Evolutionary conservation across 306 rosid genomes (phyloP).

Genomic region (Pachyrhizus erosus): DNA sequence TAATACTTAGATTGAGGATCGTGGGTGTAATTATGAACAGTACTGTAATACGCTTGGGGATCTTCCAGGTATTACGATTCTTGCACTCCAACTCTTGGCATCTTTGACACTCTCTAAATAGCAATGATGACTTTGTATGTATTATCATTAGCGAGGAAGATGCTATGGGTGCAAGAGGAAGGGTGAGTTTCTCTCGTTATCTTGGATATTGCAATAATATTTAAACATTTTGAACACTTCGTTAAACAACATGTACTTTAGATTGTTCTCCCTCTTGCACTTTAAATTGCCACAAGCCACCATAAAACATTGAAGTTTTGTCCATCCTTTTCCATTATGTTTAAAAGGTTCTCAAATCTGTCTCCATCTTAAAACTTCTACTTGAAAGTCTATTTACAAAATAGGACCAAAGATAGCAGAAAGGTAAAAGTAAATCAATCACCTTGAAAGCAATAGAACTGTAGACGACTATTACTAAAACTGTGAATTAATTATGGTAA

Average conservation of each 20-base stretch:
- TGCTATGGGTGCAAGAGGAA: slow-evolving; percentile 17
- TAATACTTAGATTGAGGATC: slow-evolving; percentile 27
- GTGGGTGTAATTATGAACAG: slow-evolving; percentile 56
- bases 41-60: slow-evolving; percentile 43
- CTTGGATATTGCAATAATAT: neutral
- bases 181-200: neutral
- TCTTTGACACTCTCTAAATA: slow-evolving; percentile 47
- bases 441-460: neutral
- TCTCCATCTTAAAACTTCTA: too few relatives aligned
- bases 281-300: neutral
- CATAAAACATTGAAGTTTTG: too few relatives aligned
- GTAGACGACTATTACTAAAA: too few relatives aligned
- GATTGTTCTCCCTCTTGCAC: neutral
- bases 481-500: too few relatives aligned
- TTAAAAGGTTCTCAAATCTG: too few relatives aligned
- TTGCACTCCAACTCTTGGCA: slow-evolving; percentile 53
- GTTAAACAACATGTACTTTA: neutral
- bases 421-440: neutral
- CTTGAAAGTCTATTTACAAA: neutral
- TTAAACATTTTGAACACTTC: neutral
- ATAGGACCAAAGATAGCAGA: neutral
- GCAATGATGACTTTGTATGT: slow-evolving; percentile 43
- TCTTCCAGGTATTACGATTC: slow-evolving; percentile 56
- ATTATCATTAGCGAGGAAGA: slow-evolving; percentile 38
- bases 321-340: too few relatives aligned